Conservation (phyloP, 2,329 filamentous ascomycete genomes). For the Pseudopyrenochaeta lycopersici region DNA sequence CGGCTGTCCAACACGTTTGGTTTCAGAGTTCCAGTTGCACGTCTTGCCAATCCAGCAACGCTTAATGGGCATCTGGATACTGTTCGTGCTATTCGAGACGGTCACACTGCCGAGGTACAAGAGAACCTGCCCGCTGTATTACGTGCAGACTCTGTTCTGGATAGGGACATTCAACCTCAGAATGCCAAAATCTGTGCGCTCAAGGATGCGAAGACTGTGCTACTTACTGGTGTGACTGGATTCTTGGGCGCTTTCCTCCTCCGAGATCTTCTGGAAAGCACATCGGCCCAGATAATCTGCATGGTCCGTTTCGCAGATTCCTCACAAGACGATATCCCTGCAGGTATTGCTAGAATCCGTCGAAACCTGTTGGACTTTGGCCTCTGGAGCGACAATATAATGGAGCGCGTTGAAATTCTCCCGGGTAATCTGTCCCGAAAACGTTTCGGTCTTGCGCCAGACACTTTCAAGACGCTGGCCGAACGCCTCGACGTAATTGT, state of each 20-base stretch:
- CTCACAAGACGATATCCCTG: conserved; percentile 68
- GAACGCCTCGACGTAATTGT: conserved; percentile 75
- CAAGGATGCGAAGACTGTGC: conserved; percentile 72
- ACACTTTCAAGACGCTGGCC: conserved; percentile 72
- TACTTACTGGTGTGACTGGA: conserved; percentile 79
- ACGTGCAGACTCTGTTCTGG: conserved; percentile 71
- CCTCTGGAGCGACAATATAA: conserved; percentile 78
- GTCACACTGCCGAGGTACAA: conserved; percentile 77
- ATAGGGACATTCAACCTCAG: conserved; percentile 72
- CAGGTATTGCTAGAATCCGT: conserved; percentile 75
- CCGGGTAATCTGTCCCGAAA: conserved; percentile 76
- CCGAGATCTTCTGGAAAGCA: conserved; percentile 72
- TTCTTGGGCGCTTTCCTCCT: conserved; percentile 80
- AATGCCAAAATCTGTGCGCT: conserved; percentile 65
- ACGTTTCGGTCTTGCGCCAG: conserved; percentile 72
- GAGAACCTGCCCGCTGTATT: conserved; percentile 77
- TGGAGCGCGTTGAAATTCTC: conserved; percentile 79
- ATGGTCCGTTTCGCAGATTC: conserved; percentile 77
- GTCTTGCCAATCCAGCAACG: conserved; percentile 75
- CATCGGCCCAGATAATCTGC: conserved; percentile 74
- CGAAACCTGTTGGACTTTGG: conserved; percentile 81
- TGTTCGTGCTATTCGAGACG: conserved; percentile 74
- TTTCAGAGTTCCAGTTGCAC: conserved; percentile 75
- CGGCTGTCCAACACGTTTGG: conserved; percentile 74
- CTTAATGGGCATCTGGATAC: conserved; percentile 76